These are phyloP conservation scores for Solanum sejunctum DNA, from an alignment of 257 asterid species.

Conservation along the genomic window DNA sequence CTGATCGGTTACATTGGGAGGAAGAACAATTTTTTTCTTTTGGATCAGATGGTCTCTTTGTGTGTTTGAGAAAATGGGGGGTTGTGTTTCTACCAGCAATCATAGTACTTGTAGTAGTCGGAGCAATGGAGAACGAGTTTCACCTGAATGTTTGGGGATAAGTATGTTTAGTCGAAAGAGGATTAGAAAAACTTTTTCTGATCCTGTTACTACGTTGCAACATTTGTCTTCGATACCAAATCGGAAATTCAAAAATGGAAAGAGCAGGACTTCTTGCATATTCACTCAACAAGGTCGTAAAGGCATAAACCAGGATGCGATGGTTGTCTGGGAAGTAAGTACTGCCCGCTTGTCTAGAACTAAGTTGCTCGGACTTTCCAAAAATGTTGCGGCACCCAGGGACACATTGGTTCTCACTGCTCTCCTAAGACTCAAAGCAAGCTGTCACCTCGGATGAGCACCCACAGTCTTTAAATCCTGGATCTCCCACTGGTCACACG, in stretches of 20 bases:
- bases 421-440: too few relatives aligned
- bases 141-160: constrained; percentile 58
- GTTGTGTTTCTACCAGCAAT: constrained; percentile 75
- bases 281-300: constrained; percentile 98
- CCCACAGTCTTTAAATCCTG: too few relatives aligned
- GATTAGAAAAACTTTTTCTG: constrained; percentile 56
- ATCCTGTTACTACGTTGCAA: constrained; percentile 48
- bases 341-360: neutral
- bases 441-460: too few relatives aligned
- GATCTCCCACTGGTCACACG: too few relatives aligned
- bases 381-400: too few relatives aligned
- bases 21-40: constrained; percentile 10
- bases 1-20: constrained; percentile 8
- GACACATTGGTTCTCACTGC: too few relatives aligned
- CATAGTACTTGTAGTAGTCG: constrained; percentile 60
- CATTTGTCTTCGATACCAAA: constrained; percentile 68
- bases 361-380: too few relatives aligned
- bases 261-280: constrained; percentile 71
- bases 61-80: constrained; percentile 66
- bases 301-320: constrained; percentile 97
- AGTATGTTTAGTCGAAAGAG: constrained; percentile 51
- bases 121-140: constrained; percentile 60
- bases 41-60: constrained; percentile 33
- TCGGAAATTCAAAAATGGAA: constrained; percentile 70
- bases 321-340: constrained; percentile 98